These are phyloP conservation scores for Epichloe brachyelytri DNA, from an alignment of 2,329 filamentous ascomycete genomes.

Conservation along the genomic window DNA sequence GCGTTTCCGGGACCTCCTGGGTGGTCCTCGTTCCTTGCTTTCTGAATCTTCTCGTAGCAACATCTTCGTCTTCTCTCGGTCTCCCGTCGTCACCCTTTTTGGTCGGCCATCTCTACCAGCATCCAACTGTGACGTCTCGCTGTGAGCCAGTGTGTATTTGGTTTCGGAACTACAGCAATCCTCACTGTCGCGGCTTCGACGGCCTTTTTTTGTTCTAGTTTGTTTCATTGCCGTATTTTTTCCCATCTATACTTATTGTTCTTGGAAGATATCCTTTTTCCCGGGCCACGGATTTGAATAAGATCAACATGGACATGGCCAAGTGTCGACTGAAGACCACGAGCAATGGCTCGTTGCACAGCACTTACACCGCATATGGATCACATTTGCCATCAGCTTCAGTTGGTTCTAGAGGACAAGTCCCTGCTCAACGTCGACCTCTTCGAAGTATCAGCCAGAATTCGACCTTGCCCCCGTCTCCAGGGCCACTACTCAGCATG, in stretches of 20 bases:
- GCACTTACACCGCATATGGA: slow-evolving; percentile 17
- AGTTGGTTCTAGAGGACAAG: slow-evolving; percentile 9
- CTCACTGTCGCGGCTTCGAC: slow-evolving; percentile 5
- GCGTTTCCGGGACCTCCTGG: background rate
- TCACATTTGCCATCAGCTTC: slow-evolving; percentile 7
- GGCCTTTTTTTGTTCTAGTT: slow-evolving; percentile 6
- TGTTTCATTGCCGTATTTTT: slow-evolving; percentile 5
- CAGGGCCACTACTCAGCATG: slow-evolving; percentile 49
- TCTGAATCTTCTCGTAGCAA: background rate
- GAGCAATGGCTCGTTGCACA: slow-evolving; percentile 28
- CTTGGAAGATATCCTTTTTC: background rate
- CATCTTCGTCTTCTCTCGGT: slow-evolving; percentile 4
- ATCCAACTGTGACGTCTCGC: slow-evolving; percentile 4
- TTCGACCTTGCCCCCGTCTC: slow-evolving; percentile 29
- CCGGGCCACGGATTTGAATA: background rate
- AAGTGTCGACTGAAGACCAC: slow-evolving; percentile 20
- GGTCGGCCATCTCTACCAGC: slow-evolving; percentile 7
- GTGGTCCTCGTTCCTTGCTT: background rate
- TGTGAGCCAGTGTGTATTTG: slow-evolving; percentile 2
- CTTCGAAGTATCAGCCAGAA: slow-evolving; percentile 32
- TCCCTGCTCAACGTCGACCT: slow-evolving; percentile 22
- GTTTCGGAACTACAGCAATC: slow-evolving; percentile 2
- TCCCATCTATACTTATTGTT: slow-evolving; percentile 5
- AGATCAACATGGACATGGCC: slow-evolving; percentile 17
- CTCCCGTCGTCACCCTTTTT: slow-evolving; percentile 5